Base-by-base conservation (phyloP, 2,329 filamentous ascomycete species). In the Biscogniauxia marginata region DNA sequence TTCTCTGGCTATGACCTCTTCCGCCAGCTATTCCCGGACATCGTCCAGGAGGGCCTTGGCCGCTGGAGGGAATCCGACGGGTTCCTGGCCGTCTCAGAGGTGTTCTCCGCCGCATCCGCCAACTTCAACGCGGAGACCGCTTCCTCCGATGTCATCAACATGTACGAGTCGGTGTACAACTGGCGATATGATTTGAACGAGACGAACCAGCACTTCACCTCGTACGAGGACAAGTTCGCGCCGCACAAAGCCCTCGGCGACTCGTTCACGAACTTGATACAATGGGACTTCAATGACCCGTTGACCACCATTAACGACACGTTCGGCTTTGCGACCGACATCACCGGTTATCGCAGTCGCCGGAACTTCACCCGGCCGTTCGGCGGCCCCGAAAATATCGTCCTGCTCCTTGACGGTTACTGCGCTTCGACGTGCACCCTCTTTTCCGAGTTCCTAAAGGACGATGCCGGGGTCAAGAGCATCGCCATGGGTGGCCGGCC, bases 381-480 rank as follows among this genome's bases (percentile, higher is more conserved):
- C 66, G 75, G 73, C 1, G 73, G 67, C 1, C 69, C 82, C 2
- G 80, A 85, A 55, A 79, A 87, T 65, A 79, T 87, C 46, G 74
- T 86, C 44, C 70, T 86, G 18, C 73, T 86, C n/a, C 79, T 80
- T 51, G 84, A 86, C 63, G 83, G 83, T 30, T 77, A 79, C 62
- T 86, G 84, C 67, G 79, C 79, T 20, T 84, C 81, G 0, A 82
- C 82, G 2, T 86, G 84, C 70, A 78, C 81, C 3, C 72, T 84
- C 3, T 83, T 84, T 58, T 75, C 77, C 9, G 80, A 85, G 60
- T 76, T 85, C 62, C 72, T 85, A 63, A 77, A 77, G 21, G 69
- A 76, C 22, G 75, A 82, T 57, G 81, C 74, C 20, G 77, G 78
- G 30, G 79, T 85, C n/a, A 78, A 79, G 69, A 79, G 77, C 4